Evolutionary conservation across 495 filamentous ascomycete genomes (phyloP), one percentile per base, ranked within the genome.

Genomic region (Zalerion maritima): DNA sequence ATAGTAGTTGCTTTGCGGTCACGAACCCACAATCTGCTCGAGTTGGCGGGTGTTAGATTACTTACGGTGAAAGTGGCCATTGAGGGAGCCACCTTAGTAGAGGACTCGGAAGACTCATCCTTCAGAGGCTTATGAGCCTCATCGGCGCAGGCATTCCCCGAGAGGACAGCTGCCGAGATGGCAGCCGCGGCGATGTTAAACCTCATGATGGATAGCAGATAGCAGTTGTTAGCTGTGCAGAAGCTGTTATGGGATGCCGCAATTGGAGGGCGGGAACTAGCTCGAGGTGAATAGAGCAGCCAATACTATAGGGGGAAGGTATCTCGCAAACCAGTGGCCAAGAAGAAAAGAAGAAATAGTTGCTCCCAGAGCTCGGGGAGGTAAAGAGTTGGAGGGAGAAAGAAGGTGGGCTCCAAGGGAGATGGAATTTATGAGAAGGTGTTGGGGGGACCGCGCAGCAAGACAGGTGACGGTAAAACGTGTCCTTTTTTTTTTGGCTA

Each of bases 61-160:
- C 84, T 64, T 61, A 94, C 86, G 32, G 86, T 92, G 53, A 93
- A 94, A 27, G 76, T 82, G 14, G 89, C 85, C 42, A 78, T 73
- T 50, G 73, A 65, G 23, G 51, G 40, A 24, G 57, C 55, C 14
- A 64, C 59, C 34, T 74, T 60, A 22, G 69, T 57, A 14, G 80
- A 67, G 9, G 73, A 58, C 47, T 69, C 60, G 17, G 50, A 50
- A 45, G 38, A 49, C 33, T 58, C 57, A 18, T 62, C 55, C 41
- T 47, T 54, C 27, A 63, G 42, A 30, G 60, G 58, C 46, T 73
- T 67, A 43, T 78, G 73, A 35, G 65, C 43, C 20, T 64, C 81
- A 49, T 86, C 78, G 37, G 81, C 83, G 49, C 69, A 67, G 43
- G 70, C 80, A 34, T 69, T 64, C 49, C 78, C 71, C 40, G 54